Percentiles rank a stretch among this genome's conserved stretches.
phyloP scores from a whole-genome alignment of 2,329 filamentous ascomycete genomes.

The Eurotiales sp. region DNA sequence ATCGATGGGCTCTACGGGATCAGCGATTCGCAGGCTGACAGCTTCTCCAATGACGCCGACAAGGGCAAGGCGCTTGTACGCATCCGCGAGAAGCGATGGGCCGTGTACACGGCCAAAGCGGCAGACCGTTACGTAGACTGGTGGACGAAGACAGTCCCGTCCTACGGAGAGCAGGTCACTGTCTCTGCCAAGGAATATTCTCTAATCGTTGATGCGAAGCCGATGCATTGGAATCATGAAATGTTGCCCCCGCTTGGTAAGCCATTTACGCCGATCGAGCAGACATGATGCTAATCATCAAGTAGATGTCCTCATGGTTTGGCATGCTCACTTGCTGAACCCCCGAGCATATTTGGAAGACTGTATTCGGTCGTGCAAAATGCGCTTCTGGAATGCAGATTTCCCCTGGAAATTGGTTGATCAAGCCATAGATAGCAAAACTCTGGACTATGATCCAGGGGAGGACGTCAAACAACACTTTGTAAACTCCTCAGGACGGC shows the following conservation, averaged over 20 bases:
- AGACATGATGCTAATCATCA: too few species aligned
- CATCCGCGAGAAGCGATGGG: slow-evolving; percentile 70
- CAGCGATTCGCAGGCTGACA: slow-evolving; percentile 45
- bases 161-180: slow-evolving; percentile 15
- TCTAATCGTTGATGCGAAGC: slow-evolving; percentile 19
- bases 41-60: slow-evolving; percentile 33
- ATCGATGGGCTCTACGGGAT: slow-evolving; percentile 66
- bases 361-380: slow-evolving; percentile 57
- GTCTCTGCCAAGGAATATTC: slow-evolving; percentile 31
- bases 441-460: slow-evolving; percentile 55
- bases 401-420: slow-evolving; percentile 65
- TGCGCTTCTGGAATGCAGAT: slow-evolving; percentile 57
- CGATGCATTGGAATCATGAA: slow-evolving; percentile 36
- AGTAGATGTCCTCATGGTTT: slow-evolving; percentile 73
- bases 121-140: slow-evolving; percentile 65
- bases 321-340: slow-evolving; percentile 76
- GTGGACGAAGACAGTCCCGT: slow-evolving; percentile 49
- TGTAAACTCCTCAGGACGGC: slow-evolving; percentile 43
- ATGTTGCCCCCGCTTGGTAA: slow-evolving; percentile 59
- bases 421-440: slow-evolving; percentile 53
- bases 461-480: slow-evolving; percentile 47
- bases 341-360: slow-evolving; percentile 72
- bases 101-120: slow-evolving; percentile 64
- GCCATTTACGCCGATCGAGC: slow-evolving; percentile 20
- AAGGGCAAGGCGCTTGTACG: slow-evolving; percentile 46